These are phyloP conservation scores for Ustulina deusta DNA, from an alignment of 2,329 filamentous ascomycete species.

Conservation along the genomic window DNA sequence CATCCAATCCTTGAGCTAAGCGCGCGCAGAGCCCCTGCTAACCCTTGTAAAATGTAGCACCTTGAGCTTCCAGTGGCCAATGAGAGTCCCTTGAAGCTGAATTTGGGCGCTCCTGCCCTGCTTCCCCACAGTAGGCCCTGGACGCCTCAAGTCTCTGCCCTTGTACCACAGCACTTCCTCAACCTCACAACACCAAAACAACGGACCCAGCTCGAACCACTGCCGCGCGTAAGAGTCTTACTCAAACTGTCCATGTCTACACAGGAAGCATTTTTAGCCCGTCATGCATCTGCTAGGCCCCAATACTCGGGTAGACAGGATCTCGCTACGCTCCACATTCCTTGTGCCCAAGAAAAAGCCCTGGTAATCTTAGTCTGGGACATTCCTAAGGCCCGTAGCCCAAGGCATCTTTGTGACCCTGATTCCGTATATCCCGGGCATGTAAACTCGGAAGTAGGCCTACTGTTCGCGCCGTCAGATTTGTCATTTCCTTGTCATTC, in stretches of 20 bases:
- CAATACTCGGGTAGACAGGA: conserved; percentile 20
- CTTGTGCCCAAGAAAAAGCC: conserved; percentile 12
- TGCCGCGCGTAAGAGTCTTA: conserved; percentile 40
- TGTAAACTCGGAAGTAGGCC: conserved; percentile 18
- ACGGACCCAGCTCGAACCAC: conserved; percentile 31
- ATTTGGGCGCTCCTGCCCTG: conserved; percentile 23
- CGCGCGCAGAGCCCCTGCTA: conserved; percentile 30
- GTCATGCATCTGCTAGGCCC: conserved; percentile 34
- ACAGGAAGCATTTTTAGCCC: conserved; percentile 38
- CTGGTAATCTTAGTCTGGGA: conserved; percentile 1
- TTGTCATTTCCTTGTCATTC: conserved; percentile 28
- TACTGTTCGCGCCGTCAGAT: conserved; percentile 20
- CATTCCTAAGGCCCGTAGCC: conserved; percentile 12
- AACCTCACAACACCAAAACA: conserved; percentile 32
- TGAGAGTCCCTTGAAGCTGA: conserved; percentile 21
- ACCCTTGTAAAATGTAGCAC: conserved; percentile 31
- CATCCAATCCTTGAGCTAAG: neutral
- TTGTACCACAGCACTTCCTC: conserved; percentile 11
- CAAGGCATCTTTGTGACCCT: conserved; percentile 3
- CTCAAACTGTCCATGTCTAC: conserved; percentile 40
- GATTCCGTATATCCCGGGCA: conserved; percentile 12
- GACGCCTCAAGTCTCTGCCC: neutral
- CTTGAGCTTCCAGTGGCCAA: conserved; percentile 28
- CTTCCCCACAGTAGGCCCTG: conserved; percentile 31
- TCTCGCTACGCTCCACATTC: conserved; percentile 19